Percentiles rank a stretch among this genome's conserved stretches.
phyloP scores from a whole-genome alignment of 495 filamentous ascomycete species.

The Clavariopsis aquatica region DNA sequence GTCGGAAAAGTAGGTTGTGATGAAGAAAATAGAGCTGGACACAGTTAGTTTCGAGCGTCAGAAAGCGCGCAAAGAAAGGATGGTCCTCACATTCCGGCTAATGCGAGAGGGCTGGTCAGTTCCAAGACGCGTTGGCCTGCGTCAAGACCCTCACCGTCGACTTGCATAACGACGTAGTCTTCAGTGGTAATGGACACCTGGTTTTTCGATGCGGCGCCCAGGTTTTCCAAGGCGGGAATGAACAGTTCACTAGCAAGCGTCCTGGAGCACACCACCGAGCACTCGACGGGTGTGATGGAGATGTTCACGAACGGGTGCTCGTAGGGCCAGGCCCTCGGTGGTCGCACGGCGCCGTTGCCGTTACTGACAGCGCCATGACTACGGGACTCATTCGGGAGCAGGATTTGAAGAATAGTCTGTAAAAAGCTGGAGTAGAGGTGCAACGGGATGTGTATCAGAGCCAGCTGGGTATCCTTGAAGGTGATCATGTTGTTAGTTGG shows the following conservation, averaged over 20 bases:
- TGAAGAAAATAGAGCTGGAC: conserved; percentile 84
- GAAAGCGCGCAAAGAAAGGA: neutral
- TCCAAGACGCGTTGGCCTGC: conserved; percentile 93
- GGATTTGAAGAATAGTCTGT: conserved; percentile 78
- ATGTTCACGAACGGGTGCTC: conserved; percentile 87
- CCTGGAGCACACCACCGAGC: conserved; percentile 84
- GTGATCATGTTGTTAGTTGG: conserved; percentile 40
- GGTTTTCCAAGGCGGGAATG: conserved; percentile 58
- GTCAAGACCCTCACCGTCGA: conserved; percentile 83
- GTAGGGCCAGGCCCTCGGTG: conserved; percentile 44
- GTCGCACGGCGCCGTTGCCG: conserved; percentile 32
- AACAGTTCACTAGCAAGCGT: conserved; percentile 73
- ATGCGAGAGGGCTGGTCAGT: conserved; percentile 82
- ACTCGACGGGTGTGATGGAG: conserved; percentile 88
- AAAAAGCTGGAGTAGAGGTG: conserved; percentile 77
- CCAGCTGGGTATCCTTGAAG: conserved; percentile 78
- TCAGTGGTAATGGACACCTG: conserved; percentile 75
- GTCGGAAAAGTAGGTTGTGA: conserved; percentile 96
- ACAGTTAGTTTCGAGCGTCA: neutral
- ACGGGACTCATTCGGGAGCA: conserved; percentile 62
- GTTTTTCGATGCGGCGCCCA: conserved; percentile 49
- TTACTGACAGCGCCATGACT: conserved; percentile 45
- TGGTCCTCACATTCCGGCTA: conserved; percentile 77
- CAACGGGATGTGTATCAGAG: conserved; percentile 87
- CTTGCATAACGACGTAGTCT: conserved; percentile 82